Base-by-base conservation (phyloP, 2,329 filamentous ascomycete genomes). In the Lachnellula suecica region DNA sequence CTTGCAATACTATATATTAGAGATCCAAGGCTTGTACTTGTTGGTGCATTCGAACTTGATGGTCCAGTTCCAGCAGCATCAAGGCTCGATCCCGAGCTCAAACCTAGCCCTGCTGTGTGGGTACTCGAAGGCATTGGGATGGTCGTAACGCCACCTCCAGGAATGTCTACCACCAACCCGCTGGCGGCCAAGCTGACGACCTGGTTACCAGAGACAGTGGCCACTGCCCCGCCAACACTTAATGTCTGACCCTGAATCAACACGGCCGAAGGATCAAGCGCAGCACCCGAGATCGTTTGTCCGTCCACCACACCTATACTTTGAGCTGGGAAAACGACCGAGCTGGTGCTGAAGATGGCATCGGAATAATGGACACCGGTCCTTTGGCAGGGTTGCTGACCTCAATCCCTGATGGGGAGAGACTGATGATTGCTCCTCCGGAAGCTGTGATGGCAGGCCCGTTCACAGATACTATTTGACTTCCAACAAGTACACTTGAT, bases 61-160 rank as follows among this genome's bases (percentile, higher is more conserved):
- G n/a, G n/a, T n/a, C n/a, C 34, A 37, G 8, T 37, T 5, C 34
- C 34, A n/a, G 34, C 8, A 9, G 17, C 34, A 15, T 37, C 17
- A 6, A n/a, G 5, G 5, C 15, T 17, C 8, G 34, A 15, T 17
- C 8, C 34, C 11, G 5, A 15, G n/a, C n/a, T n/a, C n/a, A n/a
- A n/a, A n/a, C n/a, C n/a, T n/a, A n/a, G n/a, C n/a, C n/a, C n/a
- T n/a, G n/a, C n/a, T 37, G 34, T 37, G 13, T 13, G 8, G 5
- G 34, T 37, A 15, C 10, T 9, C 27, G 27, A 7, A 15, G 45
- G 31, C 25, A 45, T 19, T 22, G 47, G n/a, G 15, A 57, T 19
- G 3, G 57, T 59, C 2, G 41, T 55, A 6, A 56, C 46, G 4
- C 24, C 40, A 11, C 58, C 56, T 10, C 47, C 56, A 13, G 56